Conservation (phyloP, 768 basidiomycete species). For the Rhodotorula paludigena region DNA sequence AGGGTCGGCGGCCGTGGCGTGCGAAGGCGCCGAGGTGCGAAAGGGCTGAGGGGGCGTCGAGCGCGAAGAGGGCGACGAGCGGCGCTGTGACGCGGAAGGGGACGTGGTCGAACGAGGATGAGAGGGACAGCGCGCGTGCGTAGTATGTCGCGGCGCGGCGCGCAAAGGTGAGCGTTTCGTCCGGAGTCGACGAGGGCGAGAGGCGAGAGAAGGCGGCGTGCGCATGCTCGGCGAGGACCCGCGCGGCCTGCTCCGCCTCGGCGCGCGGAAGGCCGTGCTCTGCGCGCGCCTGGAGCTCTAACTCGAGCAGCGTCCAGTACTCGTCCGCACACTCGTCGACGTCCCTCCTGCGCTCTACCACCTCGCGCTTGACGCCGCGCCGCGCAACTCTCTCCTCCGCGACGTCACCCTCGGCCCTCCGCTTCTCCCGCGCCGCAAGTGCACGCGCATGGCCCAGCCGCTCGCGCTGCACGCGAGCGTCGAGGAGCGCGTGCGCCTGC, state of each 20-base stretch:
- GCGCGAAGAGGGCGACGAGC: neutral
- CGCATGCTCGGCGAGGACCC: neutral
- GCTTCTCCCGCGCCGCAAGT: neutral
- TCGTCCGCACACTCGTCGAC: slow-evolving; percentile 1
- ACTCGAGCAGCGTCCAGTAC: neutral
- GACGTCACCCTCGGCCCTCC: too few species aligned
- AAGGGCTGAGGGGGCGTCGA: neutral
- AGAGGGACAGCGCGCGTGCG: neutral
- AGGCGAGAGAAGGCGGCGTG: neutral
- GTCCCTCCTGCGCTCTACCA: neutral
- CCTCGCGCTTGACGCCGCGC: neutral
- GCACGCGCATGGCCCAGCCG: neutral
- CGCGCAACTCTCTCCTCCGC: neutral
- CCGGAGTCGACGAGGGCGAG: neutral
- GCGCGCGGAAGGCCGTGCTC: neutral
- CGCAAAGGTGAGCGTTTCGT: neutral
- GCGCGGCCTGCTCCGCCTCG: neutral
- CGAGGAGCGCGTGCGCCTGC: neutral
- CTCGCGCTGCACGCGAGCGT: neutral
- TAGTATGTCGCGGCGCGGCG: neutral
- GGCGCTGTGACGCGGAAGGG: neutral
- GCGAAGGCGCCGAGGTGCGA: neutral
- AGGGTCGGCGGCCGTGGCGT: neutral
- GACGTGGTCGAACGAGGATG: neutral
- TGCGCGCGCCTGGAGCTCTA: neutral